Conservation (phyloP, 2,329 filamentous ascomycete genomes). For the Fusarium mexicanum region DNA sequence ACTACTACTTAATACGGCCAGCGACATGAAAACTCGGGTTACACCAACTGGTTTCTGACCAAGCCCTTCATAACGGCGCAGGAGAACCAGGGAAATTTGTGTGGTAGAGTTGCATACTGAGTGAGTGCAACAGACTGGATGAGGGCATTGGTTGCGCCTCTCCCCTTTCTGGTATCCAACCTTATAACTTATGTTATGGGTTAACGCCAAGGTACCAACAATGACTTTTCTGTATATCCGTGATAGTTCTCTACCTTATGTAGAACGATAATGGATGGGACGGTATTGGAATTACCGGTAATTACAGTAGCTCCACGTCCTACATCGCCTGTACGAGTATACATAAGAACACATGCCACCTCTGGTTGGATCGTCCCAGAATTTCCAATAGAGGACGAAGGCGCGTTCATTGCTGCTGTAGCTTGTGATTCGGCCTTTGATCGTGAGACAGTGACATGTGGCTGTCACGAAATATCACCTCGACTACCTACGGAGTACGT, state of each 20-base stretch:
- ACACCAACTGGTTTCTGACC: conserved; percentile 3
- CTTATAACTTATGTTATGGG: not conserved
- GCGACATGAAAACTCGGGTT: conserved; percentile 19
- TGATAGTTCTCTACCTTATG: not conserved
- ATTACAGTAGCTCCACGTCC: not conserved
- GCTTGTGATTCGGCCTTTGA: conserved; percentile 4
- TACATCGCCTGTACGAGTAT: not conserved
- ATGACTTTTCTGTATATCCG: not conserved
- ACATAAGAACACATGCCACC: not conserved
- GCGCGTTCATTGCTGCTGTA: conserved; percentile 4
- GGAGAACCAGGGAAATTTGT: not conserved
- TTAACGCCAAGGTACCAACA: not conserved
- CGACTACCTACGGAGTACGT: not conserved
- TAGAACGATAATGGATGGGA: not conserved
- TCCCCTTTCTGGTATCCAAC: not conserved
- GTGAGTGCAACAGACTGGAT: not conserved
- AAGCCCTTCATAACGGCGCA: not conserved
- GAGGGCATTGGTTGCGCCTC: not conserved
- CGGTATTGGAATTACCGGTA: too few relatives aligned
- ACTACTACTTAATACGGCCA: not conserved
- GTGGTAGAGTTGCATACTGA: not conserved
- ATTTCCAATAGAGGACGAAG: not conserved
- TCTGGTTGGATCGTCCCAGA: not conserved
- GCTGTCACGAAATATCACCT: conserved; percentile 10
- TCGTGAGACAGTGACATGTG: conserved; percentile 1